Evolutionary conservation across 495 filamentous ascomycete genomes (phyloP), one percentile per base, ranked within the genome.

Genomic region (Bryoglossum gracile): DNA sequence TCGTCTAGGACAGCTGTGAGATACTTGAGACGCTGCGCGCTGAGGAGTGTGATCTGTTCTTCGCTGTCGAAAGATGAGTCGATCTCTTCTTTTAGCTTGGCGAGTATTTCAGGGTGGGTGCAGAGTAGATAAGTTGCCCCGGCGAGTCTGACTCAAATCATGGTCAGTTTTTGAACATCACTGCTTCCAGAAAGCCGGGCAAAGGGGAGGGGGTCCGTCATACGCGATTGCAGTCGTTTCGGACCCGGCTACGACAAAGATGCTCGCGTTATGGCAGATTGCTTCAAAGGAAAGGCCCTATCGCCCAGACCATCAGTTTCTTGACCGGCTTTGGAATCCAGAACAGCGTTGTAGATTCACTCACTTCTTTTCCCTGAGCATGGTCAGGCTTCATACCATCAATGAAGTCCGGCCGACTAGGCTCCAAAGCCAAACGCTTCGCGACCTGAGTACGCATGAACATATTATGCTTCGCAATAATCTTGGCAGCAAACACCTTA

Each of bases 151-250:
- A 71, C n/a, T n/a, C n/a, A n/a, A n/a, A n/a, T n/a, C n/a, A n/a
- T n/a, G n/a, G n/a, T n/a, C n/a, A n/a, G n/a, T n/a, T n/a, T n/a
- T n/a, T n/a, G n/a, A n/a, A n/a, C n/a, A n/a, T n/a, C n/a, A n/a
- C n/a, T n/a, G n/a, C n/a, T n/a, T n/a, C n/a, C n/a, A n/a, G n/a
- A n/a, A n/a, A n/a, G n/a, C n/a, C n/a, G n/a, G n/a, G n/a, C n/a
- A n/a, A n/a, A n/a, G n/a, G n/a, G n/a, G n/a, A n/a, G n/a, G n/a
- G n/a, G n/a, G n/a, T n/a, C n/a, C n/a, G n/a, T n/a, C n/a, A n/a
- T n/a, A n/a, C n/a, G n/a, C n/a, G n/a, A n/a, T 76, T 17, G 75
- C 69, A 1, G 74, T 80, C 0, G 78, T 81, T 57, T 80, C 77
- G 32, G 71, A 75, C 8, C 76, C 74, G 3, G 71, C 76, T 39